These are phyloP conservation scores for Mimosa bimucronata DNA, from an alignment of 306 rosid species.

Conservation along the genomic window DNA sequence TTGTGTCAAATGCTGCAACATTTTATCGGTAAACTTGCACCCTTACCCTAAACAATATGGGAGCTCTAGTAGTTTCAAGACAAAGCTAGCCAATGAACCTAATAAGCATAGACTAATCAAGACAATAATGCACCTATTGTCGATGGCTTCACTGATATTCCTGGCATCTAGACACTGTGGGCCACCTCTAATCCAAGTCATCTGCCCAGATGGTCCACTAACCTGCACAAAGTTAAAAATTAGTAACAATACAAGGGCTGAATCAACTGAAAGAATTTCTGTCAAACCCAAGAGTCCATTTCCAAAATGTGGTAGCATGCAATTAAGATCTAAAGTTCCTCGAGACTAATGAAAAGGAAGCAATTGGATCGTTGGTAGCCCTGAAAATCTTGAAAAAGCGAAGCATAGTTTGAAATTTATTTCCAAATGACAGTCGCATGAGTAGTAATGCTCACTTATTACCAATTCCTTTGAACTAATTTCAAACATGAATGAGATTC, in stretches of 20 bases:
- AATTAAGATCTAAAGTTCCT: slow-evolving; percentile 4
- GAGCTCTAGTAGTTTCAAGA: background rate
- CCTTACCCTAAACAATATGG: no score
- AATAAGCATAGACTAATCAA: slow-evolving; percentile 1
- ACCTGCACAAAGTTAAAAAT: slow-evolving; percentile 49
- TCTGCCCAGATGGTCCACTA: slow-evolving; percentile 92
- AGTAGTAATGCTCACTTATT: background rate
- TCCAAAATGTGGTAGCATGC: background rate
- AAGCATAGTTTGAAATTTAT: background rate
- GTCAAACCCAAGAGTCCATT: slow-evolving; percentile 1
- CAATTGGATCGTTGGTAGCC: background rate
- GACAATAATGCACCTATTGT: slow-evolving; percentile 58
- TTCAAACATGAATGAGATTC: background rate
- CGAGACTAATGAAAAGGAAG: background rate
- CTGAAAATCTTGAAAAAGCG: background rate
- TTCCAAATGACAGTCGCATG: slow-evolving; percentile 3
- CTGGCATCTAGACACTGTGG: slow-evolving; percentile 70
- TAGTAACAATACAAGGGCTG: background rate
- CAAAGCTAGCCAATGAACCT: background rate
- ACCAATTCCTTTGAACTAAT: slow-evolving; percentile 9
- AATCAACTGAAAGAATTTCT: slow-evolving; percentile 13
- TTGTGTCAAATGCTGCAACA: no score
- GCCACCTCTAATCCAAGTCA: slow-evolving; percentile 96
- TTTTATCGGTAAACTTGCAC: no score
- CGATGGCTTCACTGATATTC: slow-evolving; percentile 75